Conservation (phyloP, 805 yeast species). For the Saccharomyces paradoxus region DNA sequence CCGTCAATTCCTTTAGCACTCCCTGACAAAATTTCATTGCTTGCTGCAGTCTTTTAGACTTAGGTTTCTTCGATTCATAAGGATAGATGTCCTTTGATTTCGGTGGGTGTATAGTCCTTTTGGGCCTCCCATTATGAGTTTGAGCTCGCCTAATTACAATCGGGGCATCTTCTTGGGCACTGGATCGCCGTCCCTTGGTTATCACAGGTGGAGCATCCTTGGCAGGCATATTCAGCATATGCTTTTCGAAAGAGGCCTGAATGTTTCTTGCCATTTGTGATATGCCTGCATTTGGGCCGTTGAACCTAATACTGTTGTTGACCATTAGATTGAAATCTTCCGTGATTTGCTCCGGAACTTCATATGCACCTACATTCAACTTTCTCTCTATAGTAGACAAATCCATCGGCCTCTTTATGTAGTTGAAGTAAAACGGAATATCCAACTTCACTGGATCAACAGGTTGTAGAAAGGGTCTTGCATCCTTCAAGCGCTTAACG, state of each 20-base stretch:
- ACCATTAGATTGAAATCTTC: conserved; percentile 83
- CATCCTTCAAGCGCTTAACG: conserved; percentile 83
- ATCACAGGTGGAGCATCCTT: conserved; percentile 33
- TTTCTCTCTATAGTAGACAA: conserved; percentile 83
- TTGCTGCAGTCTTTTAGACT: conserved; percentile 83
- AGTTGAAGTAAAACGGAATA: conserved; percentile 83
- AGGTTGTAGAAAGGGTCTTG: conserved; percentile 80
- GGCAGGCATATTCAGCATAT: conserved; percentile 85
- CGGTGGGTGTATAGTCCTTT: conserved; percentile 94
- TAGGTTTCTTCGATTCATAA: conserved; percentile 66
- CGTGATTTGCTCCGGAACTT: conserved; percentile 54
- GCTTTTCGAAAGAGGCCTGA: conserved; percentile 88
- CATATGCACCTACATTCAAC: conserved; percentile 61
- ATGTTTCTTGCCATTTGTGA: conserved; percentile 87
- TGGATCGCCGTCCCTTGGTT: conserved; percentile 18
- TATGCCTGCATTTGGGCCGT: conserved; percentile 76
- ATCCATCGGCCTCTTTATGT: conserved; percentile 86
- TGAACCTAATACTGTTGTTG: conserved; percentile 69
- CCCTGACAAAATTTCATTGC: conserved; percentile 81
- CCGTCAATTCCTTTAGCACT: conserved; percentile 69
- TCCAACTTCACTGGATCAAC: conserved; percentile 84
- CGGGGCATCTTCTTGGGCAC: conserved; percentile 29
- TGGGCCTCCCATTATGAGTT: conserved; percentile 76
- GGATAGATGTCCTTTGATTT: conserved; percentile 82
- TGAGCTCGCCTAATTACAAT: conserved; percentile 63